Conservation (phyloP, 2,329 filamentous ascomycete genomes). For the Xylaria sp. region DNA sequence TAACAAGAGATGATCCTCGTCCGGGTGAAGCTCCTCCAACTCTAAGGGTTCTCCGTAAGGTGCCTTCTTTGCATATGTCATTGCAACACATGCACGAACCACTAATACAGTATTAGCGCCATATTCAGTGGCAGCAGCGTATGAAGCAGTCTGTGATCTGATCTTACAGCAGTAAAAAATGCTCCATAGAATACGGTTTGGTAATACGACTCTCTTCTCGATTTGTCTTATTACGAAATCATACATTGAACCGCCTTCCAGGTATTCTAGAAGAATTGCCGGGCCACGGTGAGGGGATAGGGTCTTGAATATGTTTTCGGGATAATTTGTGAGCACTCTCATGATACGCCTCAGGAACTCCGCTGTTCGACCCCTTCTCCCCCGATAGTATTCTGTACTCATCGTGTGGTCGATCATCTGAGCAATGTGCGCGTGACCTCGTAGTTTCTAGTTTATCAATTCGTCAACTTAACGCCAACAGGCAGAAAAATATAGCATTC, state of each 20-base stretch:
- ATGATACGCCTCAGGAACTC: not conserved
- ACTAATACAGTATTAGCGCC: conserved; percentile 12
- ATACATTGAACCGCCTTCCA: conserved; percentile 6
- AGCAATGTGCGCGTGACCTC: conserved; percentile 1
- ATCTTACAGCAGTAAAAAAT: conserved; percentile 19
- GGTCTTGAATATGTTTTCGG: not conserved
- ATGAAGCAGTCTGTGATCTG: not conserved
- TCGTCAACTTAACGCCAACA: not conserved
- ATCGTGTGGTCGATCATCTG: not conserved
- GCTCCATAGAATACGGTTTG: conserved; percentile 24
- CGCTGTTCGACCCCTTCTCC: not conserved
- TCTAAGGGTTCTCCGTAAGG: not conserved
- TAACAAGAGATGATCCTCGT: not conserved
- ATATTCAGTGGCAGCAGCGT: too few species aligned
- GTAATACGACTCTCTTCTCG: not conserved
- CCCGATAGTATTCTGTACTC: not conserved
- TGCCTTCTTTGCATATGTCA: not conserved
- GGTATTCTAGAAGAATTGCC: conserved; percentile 19
- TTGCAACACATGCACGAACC: conserved; percentile 4
- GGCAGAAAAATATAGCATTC: too few species aligned
- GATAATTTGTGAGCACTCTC: not conserved
- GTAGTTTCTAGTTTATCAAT: not conserved
- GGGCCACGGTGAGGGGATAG: conserved; percentile 2
- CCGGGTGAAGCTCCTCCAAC: not conserved
- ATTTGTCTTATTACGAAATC: not conserved